Base-by-base conservation (phyloP, 805 yeast genomes). In the Blastobotrys peoriensis region DNA sequence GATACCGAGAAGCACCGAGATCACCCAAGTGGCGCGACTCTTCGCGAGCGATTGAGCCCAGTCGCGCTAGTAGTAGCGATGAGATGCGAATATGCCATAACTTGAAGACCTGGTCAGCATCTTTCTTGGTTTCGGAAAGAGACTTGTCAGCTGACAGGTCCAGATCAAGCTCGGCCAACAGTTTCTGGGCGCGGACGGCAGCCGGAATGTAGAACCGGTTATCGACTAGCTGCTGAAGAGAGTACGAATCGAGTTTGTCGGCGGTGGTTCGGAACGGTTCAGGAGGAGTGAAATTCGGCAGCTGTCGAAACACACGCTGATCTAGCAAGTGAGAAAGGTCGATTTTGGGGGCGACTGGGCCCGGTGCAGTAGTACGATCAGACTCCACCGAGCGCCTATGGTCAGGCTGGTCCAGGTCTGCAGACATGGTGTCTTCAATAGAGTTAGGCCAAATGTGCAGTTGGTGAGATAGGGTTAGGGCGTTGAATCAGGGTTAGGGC, bases 41-140 rank as follows among this genome's bases (percentile, higher is more conserved):
- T 33, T 62, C 64, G 15, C 58, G 57, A 3, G 67, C 68, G 1
- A 60, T 59, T 15, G 48, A 37, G 8, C 55, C 57, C 15, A 54
- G 50, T 17, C 56, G 49, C 18, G 62, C 56, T n/a, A 46, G 34
- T n/a, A 63, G 48, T 33, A 63, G 44, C 35, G 59, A 38, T 38
- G 49, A 51, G 8, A 63, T 44, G 9, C 68, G 54, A 3, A 46
- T 17, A 16, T 49, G 46, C 68, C 68, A 64, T 10, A 63, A 38
- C 2, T 34, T 18, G n/a, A 63, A 52, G 6, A 58, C 55, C 27
- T 33, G 23, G 28, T 41, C 40, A 4, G 49, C 40, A 44, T 54
- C 51, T 4, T 35, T 30, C 2, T 43, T 35, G 17, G 44, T 47
- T 18, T 43, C 17, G 4, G 38, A 36, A 3, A 54, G 43, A n/a